phyloP scores from a whole-genome alignment of 2,329 filamentous ascomycete genomes.

The Neoascochyta sp. region DNA sequence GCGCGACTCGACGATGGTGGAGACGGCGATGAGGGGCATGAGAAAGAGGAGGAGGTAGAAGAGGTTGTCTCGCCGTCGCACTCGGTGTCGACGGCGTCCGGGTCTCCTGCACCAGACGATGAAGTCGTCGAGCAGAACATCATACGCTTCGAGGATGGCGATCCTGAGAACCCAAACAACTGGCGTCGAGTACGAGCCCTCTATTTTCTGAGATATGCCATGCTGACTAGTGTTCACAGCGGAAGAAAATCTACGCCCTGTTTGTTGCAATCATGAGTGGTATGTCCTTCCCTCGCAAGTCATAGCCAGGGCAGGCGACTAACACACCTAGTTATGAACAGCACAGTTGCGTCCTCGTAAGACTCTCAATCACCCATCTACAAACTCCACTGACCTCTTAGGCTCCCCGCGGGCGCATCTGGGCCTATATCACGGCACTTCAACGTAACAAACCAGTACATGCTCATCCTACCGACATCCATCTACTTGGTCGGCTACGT shows the following conservation, averaged over 20 bases:
- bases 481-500: slow-evolving; percentile 51
- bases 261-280: slow-evolving; percentile 54
- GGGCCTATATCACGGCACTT: slow-evolving; percentile 58
- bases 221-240: slow-evolving; percentile 34
- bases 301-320: slow-evolving; percentile 3
- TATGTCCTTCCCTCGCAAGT: slow-evolving; percentile 27
- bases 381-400: slow-evolving; percentile 3
- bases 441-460: slow-evolving; percentile 46
- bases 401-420: slow-evolving; percentile 60
- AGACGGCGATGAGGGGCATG: slow-evolving; percentile 18
- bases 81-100: slow-evolving; percentile 7
- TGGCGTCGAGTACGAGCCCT: slow-evolving; percentile 31
- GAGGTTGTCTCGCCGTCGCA: slow-evolving; percentile 14
- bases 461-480: slow-evolving; percentile 48
- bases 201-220: neutral
- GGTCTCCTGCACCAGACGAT: slow-evolving; percentile 2
- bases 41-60: slow-evolving; percentile 28
- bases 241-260: slow-evolving; percentile 54
- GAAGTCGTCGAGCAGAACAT: slow-evolving; percentile 18
- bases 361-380: neutral
- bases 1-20: slow-evolving; percentile 13
- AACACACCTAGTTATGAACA: slow-evolving; percentile 51
- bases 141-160: slow-evolving; percentile 39
- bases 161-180: slow-evolving; percentile 44
- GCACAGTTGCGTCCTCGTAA: slow-evolving; percentile 59